Base-by-base conservation (phyloP, 495 filamentous ascomycete genomes). In the Aeminium ludgeri region DNA sequence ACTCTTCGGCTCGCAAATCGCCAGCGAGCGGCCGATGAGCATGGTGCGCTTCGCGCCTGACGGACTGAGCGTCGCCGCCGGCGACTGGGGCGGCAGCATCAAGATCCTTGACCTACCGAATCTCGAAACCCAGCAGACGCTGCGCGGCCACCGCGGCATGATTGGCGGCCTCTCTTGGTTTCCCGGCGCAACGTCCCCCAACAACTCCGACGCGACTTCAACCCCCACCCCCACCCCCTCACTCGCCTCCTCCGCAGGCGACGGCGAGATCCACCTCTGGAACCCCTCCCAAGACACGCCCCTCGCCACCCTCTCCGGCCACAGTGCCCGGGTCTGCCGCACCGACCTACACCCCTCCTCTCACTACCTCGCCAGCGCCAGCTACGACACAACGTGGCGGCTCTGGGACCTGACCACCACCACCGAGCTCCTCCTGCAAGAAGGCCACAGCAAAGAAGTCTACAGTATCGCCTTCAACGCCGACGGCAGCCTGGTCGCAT, bases 261-360 rank as follows among this genome's bases (percentile, higher is more conserved):
- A 95, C 59, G 86, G 86, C 6, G 73, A 81, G 39, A 67, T 99
- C 28, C 75, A 91, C 52, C 70, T 99, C 12, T 99, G 89, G 89
- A 66, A 95, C 23, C 74, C 72, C 11, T 28, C 20, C 5, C 70
- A 82, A 55, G 80, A 91, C 34, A 80, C 80, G 6, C 89, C 89
- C 0, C 53, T 96, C 13, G 67, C 80, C 2, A 95, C 84, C 0
- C 68, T 99, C 1, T 70, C 76, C 0, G 89, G 89, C 0, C 89
- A 96, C 55, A 78, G 72, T 10, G 82, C 76, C 11, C 78, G 89
- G 37, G 87, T 96, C 23, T 86, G 82, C 45, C 72, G 91, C 40
- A 76, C 91, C 30, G 91, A 94, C 48, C 91, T 96, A 55, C 91
- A 99, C 49, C 89, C 89, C 0, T 91, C 82, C 2, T 87, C 89